Percentiles rank a stretch among this genome's conserved stretches.
These are phyloP conservation scores for Cordyceps militaris DNA, from an alignment of 2,329 filamentous ascomycete genomes.

Conservation along the genomic window DNA sequence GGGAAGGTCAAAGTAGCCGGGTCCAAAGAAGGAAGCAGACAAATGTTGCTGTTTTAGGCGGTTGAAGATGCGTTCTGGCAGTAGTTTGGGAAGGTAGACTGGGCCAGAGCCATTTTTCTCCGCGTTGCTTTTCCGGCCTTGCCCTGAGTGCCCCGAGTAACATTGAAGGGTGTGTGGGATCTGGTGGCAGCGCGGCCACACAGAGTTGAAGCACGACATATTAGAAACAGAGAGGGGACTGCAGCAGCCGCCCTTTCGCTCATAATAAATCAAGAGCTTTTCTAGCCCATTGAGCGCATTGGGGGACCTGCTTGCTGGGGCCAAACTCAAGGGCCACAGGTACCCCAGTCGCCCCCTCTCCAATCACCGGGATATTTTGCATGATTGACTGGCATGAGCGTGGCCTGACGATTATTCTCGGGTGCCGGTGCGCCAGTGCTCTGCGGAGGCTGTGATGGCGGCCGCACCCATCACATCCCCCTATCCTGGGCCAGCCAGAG, in stretches of 20 bases:
- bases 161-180: constrained; percentile 12
- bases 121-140: constrained; percentile 12
- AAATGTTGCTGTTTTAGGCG: neutral
- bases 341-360: neutral
- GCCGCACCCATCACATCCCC: constrained; percentile 2
- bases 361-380: constrained; percentile 3
- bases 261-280: neutral
- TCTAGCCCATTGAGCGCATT: neutral
- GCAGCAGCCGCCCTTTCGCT: neutral
- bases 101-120: constrained; percentile 4
- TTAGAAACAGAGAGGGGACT: neutral
- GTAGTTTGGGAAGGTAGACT: too few relatives aligned
- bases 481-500: neutral
- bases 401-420: constrained; percentile 1
- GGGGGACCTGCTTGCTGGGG: neutral
- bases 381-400: constrained; percentile 3
- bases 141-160: constrained; percentile 3
- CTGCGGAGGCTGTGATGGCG: neutral
- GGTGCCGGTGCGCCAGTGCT: neutral
- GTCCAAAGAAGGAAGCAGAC: constrained; percentile 7
- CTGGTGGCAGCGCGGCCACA: constrained; percentile 6
- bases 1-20: constrained; percentile 1
- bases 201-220: neutral
- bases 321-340: neutral
- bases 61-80: constrained; percentile 1